Evolutionary conservation across 495 filamentous ascomycete genomes (phyloP).

Genomic region (Talaromyces liani): DNA sequence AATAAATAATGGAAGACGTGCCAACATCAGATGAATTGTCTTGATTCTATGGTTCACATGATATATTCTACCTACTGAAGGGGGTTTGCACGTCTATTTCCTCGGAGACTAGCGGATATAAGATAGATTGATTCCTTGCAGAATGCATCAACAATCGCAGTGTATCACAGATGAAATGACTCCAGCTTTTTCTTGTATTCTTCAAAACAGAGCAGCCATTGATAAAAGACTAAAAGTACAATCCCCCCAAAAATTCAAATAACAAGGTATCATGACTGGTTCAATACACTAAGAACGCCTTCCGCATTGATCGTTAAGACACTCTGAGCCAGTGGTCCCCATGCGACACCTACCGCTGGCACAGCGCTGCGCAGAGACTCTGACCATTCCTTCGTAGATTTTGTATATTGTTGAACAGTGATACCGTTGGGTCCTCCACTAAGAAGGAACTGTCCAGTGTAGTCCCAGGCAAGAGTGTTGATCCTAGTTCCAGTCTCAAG

Average conservation of each 20-base stretch:
- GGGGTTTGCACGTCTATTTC: neutral
- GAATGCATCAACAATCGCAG: neutral
- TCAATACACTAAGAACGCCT: constrained; percentile 64
- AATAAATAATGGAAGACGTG: neutral
- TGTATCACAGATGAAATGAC: neutral
- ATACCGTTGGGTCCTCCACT: constrained; percentile 73
- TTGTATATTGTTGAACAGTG: constrained; percentile 80
- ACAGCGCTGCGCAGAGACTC: constrained; percentile 74
- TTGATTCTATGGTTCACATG: neutral
- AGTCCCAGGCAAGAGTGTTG: constrained; percentile 75
- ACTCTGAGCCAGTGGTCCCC: constrained; percentile 68
- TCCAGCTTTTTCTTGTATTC: neutral
- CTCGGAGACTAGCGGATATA: neutral
- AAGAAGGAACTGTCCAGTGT: constrained; percentile 88
- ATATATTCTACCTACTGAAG: neutral
- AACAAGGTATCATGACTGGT: constrained; percentile 30
- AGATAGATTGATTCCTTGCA: neutral
- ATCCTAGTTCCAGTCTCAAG: constrained; percentile 75
- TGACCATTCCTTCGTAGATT: constrained; percentile 77
- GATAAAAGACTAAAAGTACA: constrained; percentile 19
- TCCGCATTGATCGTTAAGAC: constrained; percentile 66
- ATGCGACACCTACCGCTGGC: constrained; percentile 63
- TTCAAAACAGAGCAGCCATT: neutral
- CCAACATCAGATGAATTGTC: neutral
- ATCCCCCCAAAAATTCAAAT: constrained; percentile 15